phyloP scores from a whole-genome alignment of 257 asterid species.

The Hygrophila difformis region DNA sequence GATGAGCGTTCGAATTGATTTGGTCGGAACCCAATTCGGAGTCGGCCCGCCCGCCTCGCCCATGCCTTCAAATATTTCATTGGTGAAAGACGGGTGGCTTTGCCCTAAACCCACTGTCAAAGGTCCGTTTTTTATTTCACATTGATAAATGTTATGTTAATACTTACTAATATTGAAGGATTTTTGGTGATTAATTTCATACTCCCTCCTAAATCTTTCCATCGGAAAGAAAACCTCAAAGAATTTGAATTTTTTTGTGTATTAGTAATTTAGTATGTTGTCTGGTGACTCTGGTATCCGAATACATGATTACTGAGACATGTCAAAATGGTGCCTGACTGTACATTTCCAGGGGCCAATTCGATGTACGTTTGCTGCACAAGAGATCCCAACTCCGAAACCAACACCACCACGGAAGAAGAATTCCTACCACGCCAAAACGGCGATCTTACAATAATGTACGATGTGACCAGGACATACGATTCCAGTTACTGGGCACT shows the following conservation, averaged over 20 bases:
- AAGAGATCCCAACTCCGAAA: constrained; percentile 32
- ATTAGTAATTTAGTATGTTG: too few species aligned
- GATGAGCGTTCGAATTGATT: constrained; percentile 53
- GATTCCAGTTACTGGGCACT: constrained; percentile 76
- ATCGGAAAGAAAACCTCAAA: too few species aligned
- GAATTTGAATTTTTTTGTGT: too few species aligned
- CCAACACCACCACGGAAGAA: constrained; percentile 43
- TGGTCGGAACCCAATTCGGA: constrained; percentile 90
- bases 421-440: constrained; percentile 55
- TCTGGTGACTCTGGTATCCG: too few species aligned
- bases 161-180: too few species aligned
- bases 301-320: too few species aligned
- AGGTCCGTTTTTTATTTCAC: constrained; percentile 28
- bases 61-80: constrained; percentile 57
- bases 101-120: constrained; percentile 53
- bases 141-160: too few species aligned
- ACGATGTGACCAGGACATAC: constrained; percentile 66
- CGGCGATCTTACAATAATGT: constrained; percentile 83
- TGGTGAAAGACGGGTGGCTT: constrained; percentile 76
- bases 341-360: neutral
- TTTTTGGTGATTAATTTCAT: too few species aligned
- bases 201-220: too few species aligned
- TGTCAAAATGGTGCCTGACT: too few species aligned
- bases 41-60: constrained; percentile 52
- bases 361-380: constrained; percentile 8